A percentile compares a stretch with the other conserved stretches of the same genome.
These are phyloP conservation scores for Penicillium griseofulvum DNA, from an alignment of 2,329 filamentous ascomycete species.

Conservation along the genomic window DNA sequence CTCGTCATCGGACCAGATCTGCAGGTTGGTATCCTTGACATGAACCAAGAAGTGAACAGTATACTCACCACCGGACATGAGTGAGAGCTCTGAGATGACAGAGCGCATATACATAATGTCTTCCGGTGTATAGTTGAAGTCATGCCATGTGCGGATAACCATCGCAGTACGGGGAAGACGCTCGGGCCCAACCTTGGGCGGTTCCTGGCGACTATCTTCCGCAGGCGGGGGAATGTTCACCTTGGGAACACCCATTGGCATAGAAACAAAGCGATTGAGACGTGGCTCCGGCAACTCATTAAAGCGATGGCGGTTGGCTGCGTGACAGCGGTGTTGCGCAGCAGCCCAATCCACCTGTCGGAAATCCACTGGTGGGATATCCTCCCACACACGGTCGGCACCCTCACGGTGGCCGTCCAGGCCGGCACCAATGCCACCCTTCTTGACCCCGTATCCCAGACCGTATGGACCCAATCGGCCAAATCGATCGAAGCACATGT, in stretches of 20 bases:
- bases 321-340: constrained; percentile 70
- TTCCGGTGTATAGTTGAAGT: constrained; percentile 74
- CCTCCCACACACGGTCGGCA: constrained; percentile 73
- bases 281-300: constrained; percentile 38
- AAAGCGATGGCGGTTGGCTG: constrained; percentile 70
- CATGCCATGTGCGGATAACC: constrained; percentile 75
- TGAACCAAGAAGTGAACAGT: constrained; percentile 80
- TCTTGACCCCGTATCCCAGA: constrained; percentile 74
- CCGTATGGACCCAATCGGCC: constrained; percentile 88
- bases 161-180: constrained; percentile 64
- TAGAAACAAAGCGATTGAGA: constrained; percentile 35
- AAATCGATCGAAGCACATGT: constrained; percentile 91
- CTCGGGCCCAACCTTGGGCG: constrained; percentile 21
- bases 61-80: constrained; percentile 79
- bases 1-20: constrained; percentile 76
- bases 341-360: constrained; percentile 74
- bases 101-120: constrained; percentile 78
- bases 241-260: constrained; percentile 30
- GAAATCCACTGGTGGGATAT: constrained; percentile 71
- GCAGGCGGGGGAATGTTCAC: constrained; percentile 16
- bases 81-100: constrained; percentile 72
- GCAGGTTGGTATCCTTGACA: constrained; percentile 73
- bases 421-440: constrained; percentile 80
- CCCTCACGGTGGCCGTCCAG: constrained; percentile 81
- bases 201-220: constrained; percentile 19